These are phyloP conservation scores for Juglanconis juglandina DNA, from an alignment of 2,329 filamentous ascomycete species.

Conservation along the genomic window DNA sequence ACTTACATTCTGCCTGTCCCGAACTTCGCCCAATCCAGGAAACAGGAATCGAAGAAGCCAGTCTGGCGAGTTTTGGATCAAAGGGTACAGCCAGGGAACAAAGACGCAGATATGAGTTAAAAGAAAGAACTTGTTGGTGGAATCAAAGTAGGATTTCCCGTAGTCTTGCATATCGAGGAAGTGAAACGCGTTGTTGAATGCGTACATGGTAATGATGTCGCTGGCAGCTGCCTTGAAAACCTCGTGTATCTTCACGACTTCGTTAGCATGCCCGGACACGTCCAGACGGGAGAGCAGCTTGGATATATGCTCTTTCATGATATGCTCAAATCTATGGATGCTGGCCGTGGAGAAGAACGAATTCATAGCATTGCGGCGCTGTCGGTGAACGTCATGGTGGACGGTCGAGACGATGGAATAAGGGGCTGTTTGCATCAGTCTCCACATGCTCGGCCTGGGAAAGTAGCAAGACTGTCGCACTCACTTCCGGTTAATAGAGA, in stretches of 20 bases:
- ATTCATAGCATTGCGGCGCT: conserved; percentile 37
- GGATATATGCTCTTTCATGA: conserved; percentile 21
- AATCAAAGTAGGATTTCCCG: conserved; percentile 10
- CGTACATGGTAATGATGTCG: conserved; percentile 23
- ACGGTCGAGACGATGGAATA: conserved; percentile 29
- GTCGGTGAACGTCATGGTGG: conserved; percentile 37
- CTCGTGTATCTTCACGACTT: conserved; percentile 18
- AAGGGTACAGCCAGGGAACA: conserved; percentile 22
- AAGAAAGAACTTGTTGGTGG: conserved; percentile 15
- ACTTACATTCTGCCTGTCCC: background rate
- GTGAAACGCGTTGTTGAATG: conserved; percentile 8
- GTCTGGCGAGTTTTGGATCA: conserved; percentile 14
- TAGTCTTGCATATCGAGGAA: conserved; percentile 19
- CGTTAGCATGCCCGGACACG: background rate
- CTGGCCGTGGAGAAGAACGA: conserved; percentile 41
- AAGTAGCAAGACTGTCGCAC: background rate
- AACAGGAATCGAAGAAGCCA: background rate
- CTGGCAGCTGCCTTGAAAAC: conserved; percentile 22
- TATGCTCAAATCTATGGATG: conserved; percentile 33
- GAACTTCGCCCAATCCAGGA: background rate
- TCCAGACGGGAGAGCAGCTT: conserved; percentile 15
- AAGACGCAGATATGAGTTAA: conserved; percentile 18
- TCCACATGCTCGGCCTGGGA: background rate
- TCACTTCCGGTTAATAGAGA: conserved; percentile 33
- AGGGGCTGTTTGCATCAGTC: no score